Base-by-base conservation (phyloP, 2,329 filamentous ascomycete genomes). In the Colletotrichum tabaci region DNA sequence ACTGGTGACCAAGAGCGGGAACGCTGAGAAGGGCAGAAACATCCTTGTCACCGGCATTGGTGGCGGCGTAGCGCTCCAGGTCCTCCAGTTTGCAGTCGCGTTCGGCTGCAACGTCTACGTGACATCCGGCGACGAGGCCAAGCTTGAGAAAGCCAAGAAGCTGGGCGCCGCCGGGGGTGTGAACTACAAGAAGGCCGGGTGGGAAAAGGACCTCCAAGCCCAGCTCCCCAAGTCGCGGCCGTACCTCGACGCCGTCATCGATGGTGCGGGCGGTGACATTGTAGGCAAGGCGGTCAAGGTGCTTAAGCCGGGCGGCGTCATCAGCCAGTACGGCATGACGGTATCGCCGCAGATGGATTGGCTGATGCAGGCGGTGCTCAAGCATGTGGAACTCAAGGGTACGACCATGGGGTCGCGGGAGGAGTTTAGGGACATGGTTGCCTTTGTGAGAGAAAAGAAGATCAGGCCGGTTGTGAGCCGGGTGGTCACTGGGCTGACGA, bases 271-370 rank as follows among this genome's bases (percentile, higher is more conserved):
- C 3, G 95, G 94, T 1, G 92, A 97, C 82, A 87, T 98, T 53
- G 88, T 97, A n/a, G 84, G 87, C 47, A 92, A 91, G 79, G 88
- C 89, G 1, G 84, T 87, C 57, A 90, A 86, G 78, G 78, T 98
- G 63, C 84, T 98, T 63, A 95, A 94, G 88, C 82, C 88, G 1
- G 96, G 96, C 7, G 96, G 95, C 66, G 87, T 96, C n/a, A 92
- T 98, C 71, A 89, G 91, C 2, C 86, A 92, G 75, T 98, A 98
- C 80, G 96, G 96, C 72, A 98, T 98, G 96, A 98, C 96, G 0
- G 84, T 93, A 2, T 85, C 87, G 0, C 95, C 96, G 1, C 94
- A 92, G 83, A 96, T 97, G 92, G 90, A 94, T 62, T 98, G 94
- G 88, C 78, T 89, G 15, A 98, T 98, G 93, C 83, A 86, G 72